A percentile compares a stretch with the other conserved stretches of the same genome.
Evolutionary conservation across 805 yeast genomes (phyloP).

Genomic region (Scheffersomyces amazonensis): DNA sequence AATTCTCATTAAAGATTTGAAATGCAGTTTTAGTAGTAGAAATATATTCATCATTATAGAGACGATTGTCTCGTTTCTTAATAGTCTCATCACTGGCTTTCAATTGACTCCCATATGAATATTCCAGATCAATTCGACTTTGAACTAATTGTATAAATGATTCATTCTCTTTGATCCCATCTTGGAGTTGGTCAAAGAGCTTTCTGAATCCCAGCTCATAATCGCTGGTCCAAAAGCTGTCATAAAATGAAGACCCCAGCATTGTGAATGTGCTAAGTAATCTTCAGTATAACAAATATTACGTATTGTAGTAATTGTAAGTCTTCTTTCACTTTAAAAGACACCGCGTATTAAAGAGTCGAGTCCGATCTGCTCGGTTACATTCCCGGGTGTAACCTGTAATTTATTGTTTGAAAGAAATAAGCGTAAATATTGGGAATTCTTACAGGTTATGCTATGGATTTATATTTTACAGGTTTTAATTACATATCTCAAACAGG

Average conservation of each 20-base stretch:
- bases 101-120: constrained; percentile 58
- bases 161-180: constrained; percentile 69
- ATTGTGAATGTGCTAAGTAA: too few species aligned
- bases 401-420: too few species aligned
- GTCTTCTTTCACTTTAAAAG: too few species aligned
- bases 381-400: too few species aligned
- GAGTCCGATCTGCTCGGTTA: too few species aligned
- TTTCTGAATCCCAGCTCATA: constrained; percentile 51
- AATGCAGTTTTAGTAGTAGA: constrained; percentile 63
- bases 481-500: too few species aligned
- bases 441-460: too few species aligned
- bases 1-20: constrained; percentile 52
- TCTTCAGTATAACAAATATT: too few species aligned
- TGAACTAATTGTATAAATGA: constrained; percentile 65
- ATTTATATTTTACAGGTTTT: too few species aligned
- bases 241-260: constrained; percentile 51
- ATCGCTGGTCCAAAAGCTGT: constrained; percentile 75
- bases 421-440: too few species aligned
- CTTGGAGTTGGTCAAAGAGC: constrained; percentile 51
- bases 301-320: too few species aligned
- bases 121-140: constrained; percentile 71
- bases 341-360: too few species aligned
- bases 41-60: constrained; percentile 53
- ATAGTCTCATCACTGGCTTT: constrained; percentile 21
- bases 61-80: constrained; percentile 32